Conservation (phyloP, 2,329 filamentous ascomycete genomes). For the Microsporum audouinii region DNA sequence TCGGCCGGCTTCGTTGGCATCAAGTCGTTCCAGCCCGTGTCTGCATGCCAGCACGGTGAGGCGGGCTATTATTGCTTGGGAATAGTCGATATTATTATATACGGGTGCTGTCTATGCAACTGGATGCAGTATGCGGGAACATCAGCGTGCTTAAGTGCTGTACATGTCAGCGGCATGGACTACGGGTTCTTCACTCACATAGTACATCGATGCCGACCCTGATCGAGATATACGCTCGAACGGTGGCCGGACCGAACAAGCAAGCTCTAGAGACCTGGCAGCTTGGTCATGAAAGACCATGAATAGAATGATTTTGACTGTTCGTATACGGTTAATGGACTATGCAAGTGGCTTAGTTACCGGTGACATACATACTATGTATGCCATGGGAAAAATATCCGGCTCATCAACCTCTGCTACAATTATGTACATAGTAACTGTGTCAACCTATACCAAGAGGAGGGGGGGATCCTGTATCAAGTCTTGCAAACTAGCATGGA, state of each 20-base stretch:
- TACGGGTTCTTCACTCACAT: neutral
- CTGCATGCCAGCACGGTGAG: neutral
- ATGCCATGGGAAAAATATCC: neutral
- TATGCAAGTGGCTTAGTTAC: neutral
- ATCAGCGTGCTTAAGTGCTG: neutral
- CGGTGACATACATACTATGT: neutral
- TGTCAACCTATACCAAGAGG: neutral
- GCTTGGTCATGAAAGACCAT: neutral
- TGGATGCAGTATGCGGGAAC: conserved; percentile 1
- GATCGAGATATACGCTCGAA: neutral
- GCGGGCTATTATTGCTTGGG: neutral
- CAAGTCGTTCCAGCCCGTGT: neutral
- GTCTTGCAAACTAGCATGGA: neutral
- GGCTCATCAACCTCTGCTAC: no score
- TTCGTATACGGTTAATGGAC: neutral
- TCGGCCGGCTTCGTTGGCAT: conserved; percentile 2
- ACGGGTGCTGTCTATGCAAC: neutral
- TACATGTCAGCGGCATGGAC: neutral
- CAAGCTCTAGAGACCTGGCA: neutral
- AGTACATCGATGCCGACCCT: neutral
- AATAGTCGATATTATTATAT: neutral
- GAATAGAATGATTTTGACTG: neutral
- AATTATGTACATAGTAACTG: no score
- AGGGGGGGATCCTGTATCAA: neutral
- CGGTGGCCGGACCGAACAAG: neutral